These are phyloP conservation scores for Chenopodium suecicum DNA, from an alignment of 148 eudicot genomes.

Conservation along the genomic window DNA sequence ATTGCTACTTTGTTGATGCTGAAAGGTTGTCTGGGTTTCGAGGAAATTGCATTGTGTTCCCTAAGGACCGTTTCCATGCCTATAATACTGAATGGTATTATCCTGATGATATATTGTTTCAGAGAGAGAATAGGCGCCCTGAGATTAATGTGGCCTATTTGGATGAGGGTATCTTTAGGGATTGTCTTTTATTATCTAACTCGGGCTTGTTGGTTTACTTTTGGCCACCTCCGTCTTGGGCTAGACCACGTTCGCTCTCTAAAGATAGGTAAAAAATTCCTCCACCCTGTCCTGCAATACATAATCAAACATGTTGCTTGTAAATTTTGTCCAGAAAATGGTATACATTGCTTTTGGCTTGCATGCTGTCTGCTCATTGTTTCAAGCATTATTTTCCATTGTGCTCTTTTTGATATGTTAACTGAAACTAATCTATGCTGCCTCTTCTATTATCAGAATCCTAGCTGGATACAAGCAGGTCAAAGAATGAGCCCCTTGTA, in stretches of 20 bases:
- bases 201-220: not conserved
- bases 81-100: not conserved
- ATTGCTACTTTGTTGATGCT: constrained; percentile 9
- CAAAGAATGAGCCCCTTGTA: not conserved
- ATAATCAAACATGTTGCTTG: not conserved
- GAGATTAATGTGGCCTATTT: constrained; percentile 4
- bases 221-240: constrained; percentile 7
- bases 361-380: not conserved
- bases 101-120: not conserved
- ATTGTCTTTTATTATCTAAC: not conserved
- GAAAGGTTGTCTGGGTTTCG: not conserved
- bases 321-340: not conserved
- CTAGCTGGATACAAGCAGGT: not conserved
- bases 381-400: not conserved
- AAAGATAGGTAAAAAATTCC: not conserved
- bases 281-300: not conserved
- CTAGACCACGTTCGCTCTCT: not conserved
- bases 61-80: not conserved
- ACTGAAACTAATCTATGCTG: not conserved
- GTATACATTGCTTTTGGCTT: not conserved
- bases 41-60: constrained; percentile 16
- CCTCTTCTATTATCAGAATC: not conserved
- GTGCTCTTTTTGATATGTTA: not conserved
- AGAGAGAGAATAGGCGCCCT: not conserved
- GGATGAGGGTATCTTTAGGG: not conserved